Conservation (phyloP, 75 land plant species). For the Cupressus sempervirens region DNA sequence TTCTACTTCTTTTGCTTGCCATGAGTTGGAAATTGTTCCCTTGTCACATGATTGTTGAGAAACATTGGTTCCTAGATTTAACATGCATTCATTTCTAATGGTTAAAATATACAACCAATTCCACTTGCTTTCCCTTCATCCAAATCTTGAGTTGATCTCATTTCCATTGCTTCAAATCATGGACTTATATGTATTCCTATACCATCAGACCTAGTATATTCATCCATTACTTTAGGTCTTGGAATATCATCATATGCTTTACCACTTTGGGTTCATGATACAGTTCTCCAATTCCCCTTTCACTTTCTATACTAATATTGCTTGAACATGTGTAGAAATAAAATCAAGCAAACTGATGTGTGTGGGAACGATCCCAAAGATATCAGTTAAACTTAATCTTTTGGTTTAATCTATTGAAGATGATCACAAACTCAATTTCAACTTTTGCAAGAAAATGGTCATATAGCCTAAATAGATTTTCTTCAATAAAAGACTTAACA, state of each 20-base stretch:
- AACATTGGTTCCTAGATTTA: too few species aligned
- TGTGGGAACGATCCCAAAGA: neutral
- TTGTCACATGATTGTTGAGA: too few species aligned
- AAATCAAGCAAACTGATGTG: neutral
- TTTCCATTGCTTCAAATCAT: neutral
- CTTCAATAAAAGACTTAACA: neutral
- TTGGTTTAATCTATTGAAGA: neutral
- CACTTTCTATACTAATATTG: slow-evolving; percentile 40
- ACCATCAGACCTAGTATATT: slow-evolving; percentile 4
- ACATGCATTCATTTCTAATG: too few species aligned
- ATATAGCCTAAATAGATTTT: neutral
- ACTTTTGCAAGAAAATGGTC: neutral
- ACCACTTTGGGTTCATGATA: neutral
- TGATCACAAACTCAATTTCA: neutral
- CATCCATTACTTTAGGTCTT: neutral
- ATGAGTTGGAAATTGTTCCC: too few species aligned
- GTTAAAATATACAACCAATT: too few species aligned
- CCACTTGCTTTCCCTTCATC: too few species aligned
- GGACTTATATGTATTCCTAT: slow-evolving; percentile 21
- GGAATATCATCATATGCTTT: neutral
- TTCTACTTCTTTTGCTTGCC: too few species aligned
- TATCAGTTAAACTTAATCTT: neutral
- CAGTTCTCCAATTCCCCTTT: neutral
- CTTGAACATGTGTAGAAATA: slow-evolving; percentile 14
- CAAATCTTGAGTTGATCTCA: neutral